Percentiles rank a stretch among this genome's conserved stretches.
Evolutionary conservation across 1,139 yeast genomes (phyloP).

Genomic region (Spathaspora jeffriesii): DNA sequence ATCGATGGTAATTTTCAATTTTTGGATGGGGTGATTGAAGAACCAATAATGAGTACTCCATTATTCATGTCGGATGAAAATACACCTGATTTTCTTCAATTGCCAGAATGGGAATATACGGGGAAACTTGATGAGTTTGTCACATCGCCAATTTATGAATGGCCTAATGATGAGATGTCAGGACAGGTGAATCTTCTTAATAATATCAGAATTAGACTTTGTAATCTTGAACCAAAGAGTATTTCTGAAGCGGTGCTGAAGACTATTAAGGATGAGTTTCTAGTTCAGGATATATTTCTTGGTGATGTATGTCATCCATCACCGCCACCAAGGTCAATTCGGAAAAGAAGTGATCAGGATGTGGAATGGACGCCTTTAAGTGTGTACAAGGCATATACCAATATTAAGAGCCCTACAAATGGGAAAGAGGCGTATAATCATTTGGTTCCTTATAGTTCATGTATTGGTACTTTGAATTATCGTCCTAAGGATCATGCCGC

Average conservation of each 20-base stretch:
- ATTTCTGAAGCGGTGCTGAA: slow-evolving; percentile 17
- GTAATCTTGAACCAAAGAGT: slow-evolving; percentile 13
- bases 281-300: slow-evolving; percentile 14
- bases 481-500: slow-evolving; percentile 18
- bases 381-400: slow-evolving; percentile 37
- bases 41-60: slow-evolving; percentile 2
- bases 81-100: slow-evolving; percentile 5
- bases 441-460: slow-evolving; percentile 15
- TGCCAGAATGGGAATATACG: slow-evolving; percentile 1
- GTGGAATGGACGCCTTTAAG: slow-evolving; percentile 37
- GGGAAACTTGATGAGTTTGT: slow-evolving; percentile 10
- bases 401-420: slow-evolving; percentile 24
- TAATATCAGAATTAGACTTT: slow-evolving; percentile 11
- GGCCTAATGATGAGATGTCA: slow-evolving; percentile 15
- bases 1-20: slow-evolving; percentile 5
- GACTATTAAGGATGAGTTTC: slow-evolving; percentile 20
- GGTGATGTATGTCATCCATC: slow-evolving; percentile 3
- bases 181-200: slow-evolving; percentile 10
- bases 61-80: slow-evolving; percentile 3
- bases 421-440: slow-evolving; percentile 20
- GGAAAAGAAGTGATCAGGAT: slow-evolving; percentile 20
- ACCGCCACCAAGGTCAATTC: slow-evolving; percentile 15
- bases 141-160: slow-evolving; percentile 14
- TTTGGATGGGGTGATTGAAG: not conserved
- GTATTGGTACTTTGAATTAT: slow-evolving; percentile 16